Conservation (phyloP, 306 rosid genomes). For the Pueraria montana region DNA sequence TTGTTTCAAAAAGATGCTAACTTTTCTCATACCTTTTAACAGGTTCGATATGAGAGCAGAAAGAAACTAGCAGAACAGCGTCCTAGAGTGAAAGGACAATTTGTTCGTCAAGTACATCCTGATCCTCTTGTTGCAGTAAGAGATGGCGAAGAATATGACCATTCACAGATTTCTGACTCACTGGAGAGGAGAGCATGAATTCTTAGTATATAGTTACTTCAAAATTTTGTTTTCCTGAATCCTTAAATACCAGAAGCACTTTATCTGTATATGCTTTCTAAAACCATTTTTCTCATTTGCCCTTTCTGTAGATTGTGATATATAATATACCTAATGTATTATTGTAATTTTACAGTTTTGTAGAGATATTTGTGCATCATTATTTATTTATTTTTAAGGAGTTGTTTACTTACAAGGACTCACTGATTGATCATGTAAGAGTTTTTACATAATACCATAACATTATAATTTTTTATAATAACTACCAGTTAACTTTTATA, state of each 20-base stretch:
- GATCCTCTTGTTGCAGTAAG: conserved; percentile 57
- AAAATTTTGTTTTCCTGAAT: conserved; percentile 44
- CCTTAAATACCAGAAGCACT: conserved; percentile 35
- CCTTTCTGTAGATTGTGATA: conserved; percentile 37
- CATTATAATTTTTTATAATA: not conserved
- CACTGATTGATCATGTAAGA: conserved; percentile 37
- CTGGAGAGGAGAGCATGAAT: conserved; percentile 38
- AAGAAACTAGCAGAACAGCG: conserved; percentile 99
- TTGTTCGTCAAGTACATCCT: conserved; percentile 72
- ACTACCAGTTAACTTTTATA: not conserved
- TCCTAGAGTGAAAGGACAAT: conserved; percentile 96
- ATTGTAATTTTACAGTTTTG: conserved; percentile 44
- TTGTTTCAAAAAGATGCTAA: conserved; percentile 33
- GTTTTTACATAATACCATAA: conserved; percentile 7
- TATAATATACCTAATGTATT: conserved; percentile 42
- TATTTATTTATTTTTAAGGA: conserved; percentile 52
- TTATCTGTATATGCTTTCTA: conserved; percentile 53
- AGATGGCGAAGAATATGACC: conserved; percentile 51
- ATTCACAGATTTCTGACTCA: conserved; percentile 48
- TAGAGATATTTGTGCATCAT: conserved; percentile 22
- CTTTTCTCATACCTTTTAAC: conserved; percentile 40
- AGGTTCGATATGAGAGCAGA: conserved; percentile 99
- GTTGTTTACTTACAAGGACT: conserved; percentile 45
- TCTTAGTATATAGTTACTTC: conserved; percentile 38
- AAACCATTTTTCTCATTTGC: conserved; percentile 40